A percentile compares a stretch with the other conserved stretches of the same genome.
Conservation (phyloP, 495 filamentous ascomycete genomes). For the Neurospora sp. region DNA sequence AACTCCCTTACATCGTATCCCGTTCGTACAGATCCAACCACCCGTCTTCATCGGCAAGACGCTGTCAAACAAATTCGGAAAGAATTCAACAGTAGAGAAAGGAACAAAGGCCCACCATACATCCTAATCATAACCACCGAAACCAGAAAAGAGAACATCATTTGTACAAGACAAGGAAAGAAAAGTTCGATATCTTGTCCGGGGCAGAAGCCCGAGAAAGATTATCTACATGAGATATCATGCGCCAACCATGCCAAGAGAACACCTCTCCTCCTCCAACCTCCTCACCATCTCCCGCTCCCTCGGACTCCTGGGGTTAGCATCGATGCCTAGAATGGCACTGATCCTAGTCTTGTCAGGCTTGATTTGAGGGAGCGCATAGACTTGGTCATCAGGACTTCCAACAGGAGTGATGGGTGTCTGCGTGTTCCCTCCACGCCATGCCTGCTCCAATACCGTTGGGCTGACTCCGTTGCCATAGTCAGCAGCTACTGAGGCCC, state of each 20-base stretch:
- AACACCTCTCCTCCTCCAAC: slow-evolving; percentile 34
- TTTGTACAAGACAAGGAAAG: background rate
- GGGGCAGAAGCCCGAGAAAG: too few species aligned
- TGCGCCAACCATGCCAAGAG: slow-evolving; percentile 14
- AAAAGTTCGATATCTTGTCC: background rate
- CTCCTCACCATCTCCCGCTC: slow-evolving; percentile 43
- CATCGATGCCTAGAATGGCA: slow-evolving; percentile 44
- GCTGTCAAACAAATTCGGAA: background rate
- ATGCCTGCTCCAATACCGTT: slow-evolving; percentile 56
- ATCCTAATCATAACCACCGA: background rate
- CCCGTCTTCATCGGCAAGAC: background rate
- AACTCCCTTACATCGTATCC: background rate
- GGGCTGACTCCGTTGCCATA: slow-evolving; percentile 57
- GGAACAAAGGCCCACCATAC: background rate
- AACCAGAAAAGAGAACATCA: background rate
- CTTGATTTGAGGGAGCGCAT: slow-evolving; percentile 18
- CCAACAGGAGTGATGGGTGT: slow-evolving; percentile 37
- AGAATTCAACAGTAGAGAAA: background rate
- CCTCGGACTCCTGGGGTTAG: slow-evolving; percentile 40
- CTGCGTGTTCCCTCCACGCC: slow-evolving; percentile 40
- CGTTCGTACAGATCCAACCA: background rate
- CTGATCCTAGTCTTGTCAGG: slow-evolving; percentile 42
- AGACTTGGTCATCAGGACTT: slow-evolving; percentile 34
- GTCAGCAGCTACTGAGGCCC: slow-evolving; percentile 57
- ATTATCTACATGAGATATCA: background rate